phyloP scores from a whole-genome alignment of 495 filamentous ascomycete genomes.

The Penicillium manginii region DNA sequence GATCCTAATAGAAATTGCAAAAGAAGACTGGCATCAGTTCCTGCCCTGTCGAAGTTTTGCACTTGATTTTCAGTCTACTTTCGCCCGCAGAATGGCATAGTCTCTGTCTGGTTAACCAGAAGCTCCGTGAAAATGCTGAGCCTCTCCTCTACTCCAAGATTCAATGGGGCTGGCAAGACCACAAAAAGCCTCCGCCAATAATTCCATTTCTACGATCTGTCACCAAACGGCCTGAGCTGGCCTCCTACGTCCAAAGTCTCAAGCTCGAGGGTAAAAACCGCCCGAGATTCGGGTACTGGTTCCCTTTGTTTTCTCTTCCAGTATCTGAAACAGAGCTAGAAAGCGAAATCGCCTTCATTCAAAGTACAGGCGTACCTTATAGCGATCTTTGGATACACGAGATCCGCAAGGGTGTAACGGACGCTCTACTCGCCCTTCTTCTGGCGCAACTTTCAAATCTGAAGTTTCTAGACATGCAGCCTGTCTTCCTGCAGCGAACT shows the following conservation, averaged over 20 bases:
- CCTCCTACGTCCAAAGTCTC: background rate
- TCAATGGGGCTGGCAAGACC: background rate
- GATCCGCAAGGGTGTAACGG: constrained; percentile 4
- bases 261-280: background rate
- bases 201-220: background rate
- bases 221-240: background rate
- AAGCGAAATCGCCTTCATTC: background rate
- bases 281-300: background rate
- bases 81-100: background rate
- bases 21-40: too few species aligned
- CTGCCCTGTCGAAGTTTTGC: background rate
- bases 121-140: background rate
- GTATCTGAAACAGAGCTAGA: background rate
- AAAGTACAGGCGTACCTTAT: background rate
- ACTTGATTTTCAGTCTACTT: background rate
- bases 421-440: constrained; percentile 3
- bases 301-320: background rate
- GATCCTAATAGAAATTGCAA: too few species aligned
- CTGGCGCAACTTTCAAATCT: constrained; percentile 8
- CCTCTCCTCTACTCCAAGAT: background rate
- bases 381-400: constrained; percentile 1
- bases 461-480: background rate
- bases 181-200: background rate
- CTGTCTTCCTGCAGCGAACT: constrained; percentile 5
- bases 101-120: background rate